phyloP scores from a whole-genome alignment of 306 rosid species.

The Prosopis cineraria region DNA sequence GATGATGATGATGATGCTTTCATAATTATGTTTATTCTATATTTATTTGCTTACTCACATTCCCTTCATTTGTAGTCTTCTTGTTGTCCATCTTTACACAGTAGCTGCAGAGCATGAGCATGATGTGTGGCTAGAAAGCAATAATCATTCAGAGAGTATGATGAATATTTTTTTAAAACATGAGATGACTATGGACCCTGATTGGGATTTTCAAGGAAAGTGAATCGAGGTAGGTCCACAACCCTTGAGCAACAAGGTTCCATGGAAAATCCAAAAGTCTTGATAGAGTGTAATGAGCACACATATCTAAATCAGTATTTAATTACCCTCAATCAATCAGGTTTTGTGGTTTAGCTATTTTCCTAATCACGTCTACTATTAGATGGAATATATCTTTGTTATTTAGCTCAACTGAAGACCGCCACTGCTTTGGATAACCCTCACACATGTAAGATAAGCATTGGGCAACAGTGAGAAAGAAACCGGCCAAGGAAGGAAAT shows the following conservation, averaged over 20 bases:
- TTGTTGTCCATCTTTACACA: slow-evolving; percentile 38
- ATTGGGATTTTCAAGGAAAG: slow-evolving; percentile 23
- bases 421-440: slow-evolving; percentile 1
- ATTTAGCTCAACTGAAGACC: neutral
- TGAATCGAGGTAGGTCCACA: slow-evolving; percentile 34
- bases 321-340: slow-evolving; percentile 9
- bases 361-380: neutral
- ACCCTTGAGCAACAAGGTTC: slow-evolving; percentile 18
- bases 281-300: slow-evolving; percentile 15
- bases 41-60: slow-evolving; percentile 32
- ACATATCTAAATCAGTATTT: slow-evolving; percentile 23
- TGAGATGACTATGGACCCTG: slow-evolving; percentile 20
- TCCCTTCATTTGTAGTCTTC: slow-evolving; percentile 39
- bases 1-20: slow-evolving; percentile 6
- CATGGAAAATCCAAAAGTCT: slow-evolving; percentile 17
- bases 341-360: slow-evolving; percentile 1
- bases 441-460: slow-evolving; percentile 5
- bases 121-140: slow-evolving; percentile 24
- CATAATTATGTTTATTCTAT: slow-evolving; percentile 25
- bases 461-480: neutral
- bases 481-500: neutral
- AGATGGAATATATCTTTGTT: slow-evolving; percentile 8
- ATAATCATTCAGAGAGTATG: slow-evolving; percentile 16
- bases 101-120: slow-evolving; percentile 35
- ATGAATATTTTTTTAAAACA: slow-evolving; percentile 6